Conservation (phyloP, 2,329 filamentous ascomycete genomes). For the Botrytis medusae region DNA sequence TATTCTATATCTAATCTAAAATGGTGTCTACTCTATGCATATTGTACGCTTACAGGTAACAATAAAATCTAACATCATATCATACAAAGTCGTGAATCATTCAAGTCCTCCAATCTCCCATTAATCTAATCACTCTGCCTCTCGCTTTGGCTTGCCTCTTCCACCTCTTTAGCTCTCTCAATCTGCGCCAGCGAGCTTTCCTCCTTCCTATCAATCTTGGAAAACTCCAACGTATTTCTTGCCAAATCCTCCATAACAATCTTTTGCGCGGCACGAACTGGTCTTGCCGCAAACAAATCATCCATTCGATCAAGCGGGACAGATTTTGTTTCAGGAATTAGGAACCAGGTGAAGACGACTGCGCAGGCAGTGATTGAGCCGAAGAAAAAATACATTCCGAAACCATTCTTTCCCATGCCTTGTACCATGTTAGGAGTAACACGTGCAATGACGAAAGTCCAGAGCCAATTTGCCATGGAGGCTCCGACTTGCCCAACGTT, state of each 20-base stretch:
- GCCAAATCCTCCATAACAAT: slow-evolving; percentile 34
- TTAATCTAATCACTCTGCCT: background rate
- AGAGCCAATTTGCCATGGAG: slow-evolving; percentile 31
- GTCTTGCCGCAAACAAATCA: slow-evolving; percentile 51
- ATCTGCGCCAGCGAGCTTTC: slow-evolving; percentile 1
- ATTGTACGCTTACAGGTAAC: background rate
- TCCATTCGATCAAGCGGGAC: slow-evolving; percentile 66
- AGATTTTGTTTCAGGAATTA: slow-evolving; percentile 65
- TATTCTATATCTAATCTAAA: background rate
- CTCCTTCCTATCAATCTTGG: slow-evolving; percentile 25
- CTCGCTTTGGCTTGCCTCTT: background rate
- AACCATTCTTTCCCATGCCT: slow-evolving; percentile 22
- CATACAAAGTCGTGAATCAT: background rate
- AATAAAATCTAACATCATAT: background rate
- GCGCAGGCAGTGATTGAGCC: slow-evolving; percentile 52
- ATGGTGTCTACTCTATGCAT: background rate
- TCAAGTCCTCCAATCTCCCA: background rate
- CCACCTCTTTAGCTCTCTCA: background rate
- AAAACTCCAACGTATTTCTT: slow-evolving; percentile 28
- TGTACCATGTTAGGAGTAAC: slow-evolving; percentile 29
- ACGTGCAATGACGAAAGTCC: slow-evolving; percentile 30
- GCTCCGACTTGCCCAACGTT: slow-evolving; percentile 30
- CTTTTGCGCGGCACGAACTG: slow-evolving; percentile 31
- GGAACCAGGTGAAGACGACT: slow-evolving; percentile 59
- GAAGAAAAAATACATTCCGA: slow-evolving; percentile 47